Evolutionary conservation across 2,329 filamentous ascomycete species (phyloP), one percentile per base, ranked within the genome.

Genomic region (Aspergillus quadricinctus): DNA sequence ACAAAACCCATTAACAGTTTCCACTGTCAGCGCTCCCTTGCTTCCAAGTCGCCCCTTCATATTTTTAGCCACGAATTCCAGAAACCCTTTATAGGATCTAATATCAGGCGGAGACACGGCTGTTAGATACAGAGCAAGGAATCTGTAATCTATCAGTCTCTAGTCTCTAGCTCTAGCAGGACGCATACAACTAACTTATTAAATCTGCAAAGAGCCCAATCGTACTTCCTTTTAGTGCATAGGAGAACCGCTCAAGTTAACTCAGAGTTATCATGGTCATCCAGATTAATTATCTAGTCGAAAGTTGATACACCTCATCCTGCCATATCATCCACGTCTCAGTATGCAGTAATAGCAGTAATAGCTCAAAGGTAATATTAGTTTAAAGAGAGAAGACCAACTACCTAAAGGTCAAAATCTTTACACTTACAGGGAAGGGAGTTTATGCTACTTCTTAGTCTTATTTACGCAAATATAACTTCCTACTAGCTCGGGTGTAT

Each of bases 401-500:
- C 53, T 50, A 54, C 31, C 23, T 46, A 50, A 48, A 55, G 40
- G 29, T 21, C 25, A 51, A 55, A 55, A 55, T 40, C 40, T 55
- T 45, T 37, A 54, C 28, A 35, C 48, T 54, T 54, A 54, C 53
- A 48, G 53, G 53, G 31, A 50, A 54, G 48, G 46, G 53, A 37
- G 48, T 50, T 41, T 25, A 8, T 54, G 53, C 53, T 50, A 46
- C 53, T 46, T 48, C 40, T 51, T 55, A 14, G 40, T 55, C 48
- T 48, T 19, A 55, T 55, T n/a, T n/a, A n/a, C n/a, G n/a, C n/a
- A n/a, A n/a, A n/a, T n/a, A n/a, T n/a, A n/a, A n/a, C 53, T 51
- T 55, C 48, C 25, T 48, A 48, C 53, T 55, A 55, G 53, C 53
- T 50, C 49, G 40, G 53, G 53, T 51, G 48, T 46, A 55, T 55